Percentiles rank a stretch among this genome's conserved stretches.
phyloP scores from a whole-genome alignment of 2,329 filamentous ascomycete species.

The Ascochyta clinopodiicola region DNA sequence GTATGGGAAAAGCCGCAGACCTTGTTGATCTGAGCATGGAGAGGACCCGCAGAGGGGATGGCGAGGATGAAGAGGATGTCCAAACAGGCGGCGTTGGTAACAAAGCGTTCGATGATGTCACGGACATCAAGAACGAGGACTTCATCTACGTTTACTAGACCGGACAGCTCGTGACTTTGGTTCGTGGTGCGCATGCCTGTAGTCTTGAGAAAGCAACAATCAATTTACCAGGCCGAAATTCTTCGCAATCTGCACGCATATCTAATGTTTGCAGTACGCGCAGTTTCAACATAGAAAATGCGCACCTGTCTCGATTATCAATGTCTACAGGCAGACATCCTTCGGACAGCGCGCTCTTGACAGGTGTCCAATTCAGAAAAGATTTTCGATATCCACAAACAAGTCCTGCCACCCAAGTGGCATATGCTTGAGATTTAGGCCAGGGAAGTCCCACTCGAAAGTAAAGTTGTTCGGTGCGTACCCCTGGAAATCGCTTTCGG shows the following conservation, averaged over 20 bases:
- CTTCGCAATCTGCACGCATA: background rate
- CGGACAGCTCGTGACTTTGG: background rate
- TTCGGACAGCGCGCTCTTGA: no score
- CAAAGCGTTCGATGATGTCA: constrained; percentile 64
- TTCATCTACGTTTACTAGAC: constrained; percentile 65
- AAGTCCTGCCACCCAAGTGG: constrained; percentile 57
- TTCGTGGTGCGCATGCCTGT: background rate
- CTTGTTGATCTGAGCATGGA: constrained; percentile 67
- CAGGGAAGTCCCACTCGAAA: constrained; percentile 65
- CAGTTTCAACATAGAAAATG: no score
- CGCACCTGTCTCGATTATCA: no score
- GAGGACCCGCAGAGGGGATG: constrained; percentile 53
- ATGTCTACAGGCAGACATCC: no score
- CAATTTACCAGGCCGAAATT: background rate
- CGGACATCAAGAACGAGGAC: constrained; percentile 68
- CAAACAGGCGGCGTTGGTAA: constrained; percentile 48
- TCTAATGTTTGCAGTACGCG: no score
- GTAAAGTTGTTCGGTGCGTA: constrained; percentile 64
- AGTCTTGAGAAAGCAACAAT: background rate
- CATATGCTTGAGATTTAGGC: constrained; percentile 59
- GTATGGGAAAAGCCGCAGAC: constrained; percentile 65
- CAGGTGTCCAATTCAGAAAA: constrained; percentile 26
- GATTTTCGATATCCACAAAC: constrained; percentile 53
- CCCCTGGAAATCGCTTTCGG: constrained; percentile 58
- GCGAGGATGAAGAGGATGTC: constrained; percentile 35